Evolutionary conservation across 2,329 filamentous ascomycete species (phyloP).

Genomic region (Aspergillus neoniger): DNA sequence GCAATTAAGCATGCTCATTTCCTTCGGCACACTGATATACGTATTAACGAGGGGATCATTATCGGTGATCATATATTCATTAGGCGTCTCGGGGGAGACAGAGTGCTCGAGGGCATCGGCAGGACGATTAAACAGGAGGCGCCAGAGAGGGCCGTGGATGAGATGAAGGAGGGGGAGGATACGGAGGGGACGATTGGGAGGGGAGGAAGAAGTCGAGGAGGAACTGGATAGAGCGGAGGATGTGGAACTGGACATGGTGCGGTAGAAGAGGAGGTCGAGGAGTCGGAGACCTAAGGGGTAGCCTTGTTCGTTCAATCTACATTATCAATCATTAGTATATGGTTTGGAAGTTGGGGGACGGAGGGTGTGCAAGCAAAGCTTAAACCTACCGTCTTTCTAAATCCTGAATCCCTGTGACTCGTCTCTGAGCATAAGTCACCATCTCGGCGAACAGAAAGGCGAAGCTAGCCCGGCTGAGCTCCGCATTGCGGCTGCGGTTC

Average conservation of each 20-base stretch:
- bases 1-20: constrained; percentile 96
- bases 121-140: constrained; percentile 84
- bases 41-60: constrained; percentile 96
- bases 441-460: constrained; percentile 96
- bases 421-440: constrained; percentile 89
- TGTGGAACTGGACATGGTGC: constrained; percentile 75
- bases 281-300: constrained; percentile 92
- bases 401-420: constrained; percentile 90
- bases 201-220: constrained; percentile 69
- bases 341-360: not conserved
- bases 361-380: not conserved
- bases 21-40: constrained; percentile 87
- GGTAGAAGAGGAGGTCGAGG: constrained; percentile 90
- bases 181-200: constrained; percentile 76
- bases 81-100: constrained; percentile 75
- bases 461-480: constrained; percentile 90
- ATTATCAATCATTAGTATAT: not conserved
- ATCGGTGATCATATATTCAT: constrained; percentile 99
- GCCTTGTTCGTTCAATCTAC: constrained; percentile 83
- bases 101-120: constrained; percentile 93
- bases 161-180: constrained; percentile 92
- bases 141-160: constrained; percentile 90
- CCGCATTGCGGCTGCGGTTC: constrained; percentile 82
- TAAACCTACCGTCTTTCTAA: constrained; percentile 76
- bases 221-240: constrained; percentile 82